These are phyloP conservation scores for Quercus lobata DNA, from an alignment of 331 rosid species.

Conservation along the genomic window DNA sequence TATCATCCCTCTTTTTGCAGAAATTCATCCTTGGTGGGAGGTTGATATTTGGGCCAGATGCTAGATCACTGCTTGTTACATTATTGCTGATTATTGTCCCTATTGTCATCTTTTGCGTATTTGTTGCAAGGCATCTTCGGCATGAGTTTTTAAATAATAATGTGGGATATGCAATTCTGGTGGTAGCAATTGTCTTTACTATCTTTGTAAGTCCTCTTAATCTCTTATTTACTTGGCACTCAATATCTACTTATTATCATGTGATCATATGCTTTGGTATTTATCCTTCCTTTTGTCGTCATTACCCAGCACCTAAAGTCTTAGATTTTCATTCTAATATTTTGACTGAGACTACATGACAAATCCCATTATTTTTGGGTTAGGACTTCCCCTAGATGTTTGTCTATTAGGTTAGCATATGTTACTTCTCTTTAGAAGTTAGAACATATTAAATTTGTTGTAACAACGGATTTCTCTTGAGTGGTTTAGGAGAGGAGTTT, in stretches of 20 bases:
- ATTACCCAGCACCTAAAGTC: neutral
- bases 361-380: neutral
- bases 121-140: slow-evolving; percentile 78
- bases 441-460: neutral
- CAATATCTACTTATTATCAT: neutral
- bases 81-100: slow-evolving; percentile 73
- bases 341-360: neutral
- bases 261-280: neutral
- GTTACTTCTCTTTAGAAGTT: neutral
- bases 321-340: neutral
- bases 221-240: slow-evolving; percentile 11
- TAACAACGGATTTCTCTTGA: no score
- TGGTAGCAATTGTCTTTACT: slow-evolving; percentile 64
- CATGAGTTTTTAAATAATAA: slow-evolving; percentile 60
- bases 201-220: slow-evolving; percentile 52
- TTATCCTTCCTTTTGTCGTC: neutral
- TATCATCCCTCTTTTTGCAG: slow-evolving; percentile 40
- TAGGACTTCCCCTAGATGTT: neutral
- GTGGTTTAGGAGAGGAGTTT: no score
- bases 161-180: slow-evolving; percentile 72
- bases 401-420: neutral
- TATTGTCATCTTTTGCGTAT: slow-evolving; percentile 62
- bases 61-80: slow-evolving; percentile 72
- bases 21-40: slow-evolving; percentile 80
- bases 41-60: slow-evolving; percentile 89